phyloP scores from a whole-genome alignment of 805 yeast genomes.

The Isabelozyma heimii region DNA sequence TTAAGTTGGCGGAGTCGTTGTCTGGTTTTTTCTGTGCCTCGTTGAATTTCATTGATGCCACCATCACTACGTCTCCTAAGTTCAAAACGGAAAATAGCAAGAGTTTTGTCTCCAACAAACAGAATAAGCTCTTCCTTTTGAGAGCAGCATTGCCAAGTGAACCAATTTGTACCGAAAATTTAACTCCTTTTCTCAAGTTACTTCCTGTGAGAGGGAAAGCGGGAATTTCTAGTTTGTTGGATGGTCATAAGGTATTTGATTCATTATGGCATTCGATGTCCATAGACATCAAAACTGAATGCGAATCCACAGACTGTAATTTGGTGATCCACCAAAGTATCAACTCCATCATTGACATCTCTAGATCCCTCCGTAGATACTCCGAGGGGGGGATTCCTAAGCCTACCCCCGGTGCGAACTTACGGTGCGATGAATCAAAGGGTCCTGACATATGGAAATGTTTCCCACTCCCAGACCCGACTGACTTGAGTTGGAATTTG shows the following conservation, averaged over 20 bases:
- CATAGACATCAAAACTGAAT: slow-evolving; percentile 66
- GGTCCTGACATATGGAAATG: slow-evolving; percentile 64
- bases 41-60: slow-evolving; percentile 77
- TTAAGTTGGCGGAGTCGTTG: slow-evolving; percentile 63
- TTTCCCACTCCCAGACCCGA: slow-evolving; percentile 65
- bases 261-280: slow-evolving; percentile 94
- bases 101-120: slow-evolving; percentile 18
- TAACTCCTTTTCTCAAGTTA: slow-evolving; percentile 88
- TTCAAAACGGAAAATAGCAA: slow-evolving; percentile 45
- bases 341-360: slow-evolving; percentile 70
- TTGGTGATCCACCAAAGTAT: slow-evolving; percentile 63
- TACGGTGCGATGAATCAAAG: slow-evolving; percentile 71
- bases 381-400: slow-evolving; percentile 69
- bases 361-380: slow-evolving; percentile 60
- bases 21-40: slow-evolving; percentile 96
- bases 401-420: slow-evolving; percentile 67
- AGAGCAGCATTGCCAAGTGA: slow-evolving; percentile 92
- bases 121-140: slow-evolving; percentile 50
- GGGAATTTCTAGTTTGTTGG: slow-evolving; percentile 79
- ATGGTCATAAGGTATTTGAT: slow-evolving; percentile 88
- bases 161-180: slow-evolving; percentile 93
- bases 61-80: slow-evolving; percentile 62
- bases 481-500: slow-evolving; percentile 49
- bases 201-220: slow-evolving; percentile 90
- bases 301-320: slow-evolving; percentile 42